These are phyloP conservation scores for Ogataea zsoltii DNA, from an alignment of 805 yeast genomes.

Conservation along the genomic window DNA sequence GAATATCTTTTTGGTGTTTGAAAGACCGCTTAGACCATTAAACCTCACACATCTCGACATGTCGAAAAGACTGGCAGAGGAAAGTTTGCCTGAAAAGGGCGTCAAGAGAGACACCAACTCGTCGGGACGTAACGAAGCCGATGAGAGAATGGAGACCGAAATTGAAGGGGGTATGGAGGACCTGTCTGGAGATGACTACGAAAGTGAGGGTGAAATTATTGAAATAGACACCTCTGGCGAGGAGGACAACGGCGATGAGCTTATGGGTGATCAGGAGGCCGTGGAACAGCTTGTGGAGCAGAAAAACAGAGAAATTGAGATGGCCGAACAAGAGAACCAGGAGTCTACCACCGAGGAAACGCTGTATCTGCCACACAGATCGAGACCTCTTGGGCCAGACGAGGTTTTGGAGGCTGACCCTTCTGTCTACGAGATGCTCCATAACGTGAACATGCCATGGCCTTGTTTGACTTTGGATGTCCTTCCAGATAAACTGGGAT, in stretches of 20 bases:
- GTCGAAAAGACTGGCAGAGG: slow-evolving; percentile 38
- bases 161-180: slow-evolving; percentile 71
- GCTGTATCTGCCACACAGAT: slow-evolving; percentile 83
- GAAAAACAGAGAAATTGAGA: slow-evolving; percentile 29
- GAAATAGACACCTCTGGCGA: slow-evolving; percentile 68
- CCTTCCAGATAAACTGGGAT: slow-evolving; percentile 82
- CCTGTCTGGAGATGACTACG: slow-evolving; percentile 87
- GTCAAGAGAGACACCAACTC: slow-evolving; percentile 24
- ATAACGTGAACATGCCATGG: slow-evolving; percentile 93
- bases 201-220: slow-evolving; percentile 86
- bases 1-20: neutral
- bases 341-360: slow-evolving; percentile 28
- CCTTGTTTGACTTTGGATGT: slow-evolving; percentile 92
- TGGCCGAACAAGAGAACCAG: slow-evolving; percentile 41
- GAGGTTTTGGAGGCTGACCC: slow-evolving; percentile 97
- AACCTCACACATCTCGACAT: slow-evolving; percentile 14
- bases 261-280: slow-evolving; percentile 16
- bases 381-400: slow-evolving; percentile 90
- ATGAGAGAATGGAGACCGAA: slow-evolving; percentile 53
- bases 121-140: slow-evolving; percentile 39
- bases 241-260: slow-evolving; percentile 45
- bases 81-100: slow-evolving; percentile 13
- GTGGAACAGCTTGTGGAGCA: slow-evolving; percentile 17
- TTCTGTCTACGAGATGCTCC: slow-evolving; percentile 93
- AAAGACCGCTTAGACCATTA: neutral